Percentiles rank a stretch among this genome's conserved stretches.
Evolutionary conservation across 352 stramenopile genomes (phyloP).

Genomic region (Peronosclerospora sorghi): DNA sequence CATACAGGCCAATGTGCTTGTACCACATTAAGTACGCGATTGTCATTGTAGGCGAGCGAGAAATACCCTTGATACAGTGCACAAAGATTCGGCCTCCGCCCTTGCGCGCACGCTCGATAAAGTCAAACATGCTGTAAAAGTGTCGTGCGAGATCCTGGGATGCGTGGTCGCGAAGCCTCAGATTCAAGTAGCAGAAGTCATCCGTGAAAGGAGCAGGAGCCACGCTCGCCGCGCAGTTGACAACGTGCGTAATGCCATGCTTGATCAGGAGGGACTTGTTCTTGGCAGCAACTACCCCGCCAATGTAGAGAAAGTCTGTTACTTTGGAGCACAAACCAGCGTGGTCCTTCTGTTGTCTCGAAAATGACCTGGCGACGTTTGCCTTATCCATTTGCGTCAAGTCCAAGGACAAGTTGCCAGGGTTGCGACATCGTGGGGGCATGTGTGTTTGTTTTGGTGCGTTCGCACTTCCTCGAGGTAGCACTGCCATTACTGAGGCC

Average conservation of each 20-base stretch:
- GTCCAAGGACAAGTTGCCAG: conserved; percentile 73
- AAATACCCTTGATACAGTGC: conserved; percentile 85
- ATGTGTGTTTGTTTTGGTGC: conserved; percentile 34
- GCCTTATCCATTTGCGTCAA: conserved; percentile 60
- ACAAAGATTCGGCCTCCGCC: conserved; percentile 70
- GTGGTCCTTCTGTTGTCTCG: conserved; percentile 40
- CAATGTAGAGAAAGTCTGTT: conserved; percentile 84
- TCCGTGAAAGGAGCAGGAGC: conserved; percentile 64
- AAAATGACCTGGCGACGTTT: conserved; percentile 14
- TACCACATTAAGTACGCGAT: conserved; percentile 87
- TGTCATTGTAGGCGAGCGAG: conserved; percentile 75
- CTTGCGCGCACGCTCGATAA: conserved; percentile 68
- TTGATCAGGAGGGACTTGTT: conserved; percentile 55
- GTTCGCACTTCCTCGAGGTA: conserved; percentile 13
- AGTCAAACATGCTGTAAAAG: conserved; percentile 85
- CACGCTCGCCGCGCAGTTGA: conserved; percentile 80
- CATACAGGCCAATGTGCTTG: conserved; percentile 71
- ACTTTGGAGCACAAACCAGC: conserved; percentile 65
- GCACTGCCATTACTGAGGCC: conserved; percentile 3
- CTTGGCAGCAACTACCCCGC: conserved; percentile 66
- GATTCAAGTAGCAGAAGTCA: conserved; percentile 78
- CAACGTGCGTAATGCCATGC: conserved; percentile 80
- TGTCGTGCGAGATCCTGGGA: conserved; percentile 76
- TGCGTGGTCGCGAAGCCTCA: conserved; percentile 82
- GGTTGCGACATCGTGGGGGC: conserved; percentile 48